A percentile compares a stretch with the other conserved stretches of the same genome.
Conservation (phyloP, 768 basidiomycete species). For the Boletus subcaerulescens region DNA sequence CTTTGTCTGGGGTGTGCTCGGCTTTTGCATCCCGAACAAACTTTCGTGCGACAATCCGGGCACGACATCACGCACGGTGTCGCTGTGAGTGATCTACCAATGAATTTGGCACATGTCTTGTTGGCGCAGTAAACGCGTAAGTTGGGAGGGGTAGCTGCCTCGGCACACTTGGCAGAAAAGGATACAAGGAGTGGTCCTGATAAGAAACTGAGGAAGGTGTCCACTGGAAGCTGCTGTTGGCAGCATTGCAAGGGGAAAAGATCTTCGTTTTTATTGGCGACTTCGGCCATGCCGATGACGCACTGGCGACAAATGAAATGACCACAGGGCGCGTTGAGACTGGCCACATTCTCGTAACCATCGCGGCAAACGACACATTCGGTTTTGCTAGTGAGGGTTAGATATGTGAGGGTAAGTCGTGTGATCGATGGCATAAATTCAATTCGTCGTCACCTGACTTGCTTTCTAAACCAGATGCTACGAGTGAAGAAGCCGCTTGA, state of each 20-base stretch:
- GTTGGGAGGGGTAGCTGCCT: conserved; percentile 42
- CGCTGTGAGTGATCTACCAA: conserved; percentile 38
- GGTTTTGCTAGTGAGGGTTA: conserved; percentile 5
- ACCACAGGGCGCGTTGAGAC: conserved; percentile 40
- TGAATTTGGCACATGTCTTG: conserved; percentile 49
- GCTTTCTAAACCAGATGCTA: neutral
- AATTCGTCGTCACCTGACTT: neutral
- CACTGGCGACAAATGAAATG: conserved; percentile 51
- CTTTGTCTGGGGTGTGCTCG: conserved; percentile 36
- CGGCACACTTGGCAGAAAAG: conserved; percentile 43
- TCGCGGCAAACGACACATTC: conserved; percentile 45
- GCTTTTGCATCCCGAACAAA: conserved; percentile 51
- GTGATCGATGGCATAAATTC: neutral
- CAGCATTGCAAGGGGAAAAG: conserved; percentile 54
- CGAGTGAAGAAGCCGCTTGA: neutral
- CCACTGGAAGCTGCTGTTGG: conserved; percentile 34
- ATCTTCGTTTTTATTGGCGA: conserved; percentile 46
- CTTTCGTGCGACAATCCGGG: conserved; percentile 35
- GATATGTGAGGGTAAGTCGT: neutral
- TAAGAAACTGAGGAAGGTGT: conserved; percentile 32
- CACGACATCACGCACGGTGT: conserved; percentile 33
- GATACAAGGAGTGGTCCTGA: conserved; percentile 22
- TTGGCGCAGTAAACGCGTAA: conserved; percentile 50
- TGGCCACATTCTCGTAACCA: conserved; percentile 7
- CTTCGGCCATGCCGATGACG: conserved; percentile 38